Percentiles rank a stretch among this genome's conserved stretches.
phyloP scores from a whole-genome alignment of 768 basidiomycete species.

The Steccherinum ochraceum region DNA sequence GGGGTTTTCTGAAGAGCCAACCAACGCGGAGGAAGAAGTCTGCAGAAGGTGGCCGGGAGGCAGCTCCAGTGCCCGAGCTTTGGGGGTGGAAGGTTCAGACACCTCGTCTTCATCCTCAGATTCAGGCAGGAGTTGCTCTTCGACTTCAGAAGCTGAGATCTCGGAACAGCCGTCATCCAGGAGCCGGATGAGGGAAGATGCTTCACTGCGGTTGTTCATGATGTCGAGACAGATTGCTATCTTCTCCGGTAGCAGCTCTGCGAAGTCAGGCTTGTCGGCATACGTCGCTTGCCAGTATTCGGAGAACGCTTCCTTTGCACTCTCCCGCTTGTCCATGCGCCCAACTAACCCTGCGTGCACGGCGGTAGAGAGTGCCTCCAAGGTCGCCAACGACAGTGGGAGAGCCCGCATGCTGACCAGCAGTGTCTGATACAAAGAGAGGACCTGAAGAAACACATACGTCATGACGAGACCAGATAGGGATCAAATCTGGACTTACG shows the following conservation, averaged over 20 bases:
- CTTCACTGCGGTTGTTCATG: neutral
- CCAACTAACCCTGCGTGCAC: constrained; percentile 55
- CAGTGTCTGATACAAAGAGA: constrained; percentile 58
- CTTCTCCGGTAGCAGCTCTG: constrained; percentile 47
- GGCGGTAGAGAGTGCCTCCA: constrained; percentile 43
- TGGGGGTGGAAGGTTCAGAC: neutral
- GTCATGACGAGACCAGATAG: neutral
- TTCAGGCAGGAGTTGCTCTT: constrained; percentile 3
- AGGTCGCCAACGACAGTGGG: constrained; percentile 30
- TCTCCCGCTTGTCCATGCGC: constrained; percentile 37
- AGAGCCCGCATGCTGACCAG: constrained; percentile 46
- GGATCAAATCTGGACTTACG: constrained; percentile 33
- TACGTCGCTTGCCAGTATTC: constrained; percentile 58
- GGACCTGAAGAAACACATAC: constrained; percentile 34
- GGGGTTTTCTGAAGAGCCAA: neutral
- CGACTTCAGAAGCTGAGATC: constrained; percentile 2
- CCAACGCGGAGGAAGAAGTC: neutral
- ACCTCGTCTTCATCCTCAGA: neutral
- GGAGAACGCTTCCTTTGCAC: constrained; percentile 44
- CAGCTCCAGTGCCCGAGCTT: neutral
- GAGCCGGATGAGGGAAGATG: neutral
- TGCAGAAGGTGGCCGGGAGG: neutral
- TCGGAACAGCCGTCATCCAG: neutral
- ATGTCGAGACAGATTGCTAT: constrained; percentile 31
- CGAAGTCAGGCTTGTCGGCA: constrained; percentile 32